These are phyloP conservation scores for Fusarium sp. DNA, from an alignment of 2,329 filamentous ascomycete species.

Conservation along the genomic window DNA sequence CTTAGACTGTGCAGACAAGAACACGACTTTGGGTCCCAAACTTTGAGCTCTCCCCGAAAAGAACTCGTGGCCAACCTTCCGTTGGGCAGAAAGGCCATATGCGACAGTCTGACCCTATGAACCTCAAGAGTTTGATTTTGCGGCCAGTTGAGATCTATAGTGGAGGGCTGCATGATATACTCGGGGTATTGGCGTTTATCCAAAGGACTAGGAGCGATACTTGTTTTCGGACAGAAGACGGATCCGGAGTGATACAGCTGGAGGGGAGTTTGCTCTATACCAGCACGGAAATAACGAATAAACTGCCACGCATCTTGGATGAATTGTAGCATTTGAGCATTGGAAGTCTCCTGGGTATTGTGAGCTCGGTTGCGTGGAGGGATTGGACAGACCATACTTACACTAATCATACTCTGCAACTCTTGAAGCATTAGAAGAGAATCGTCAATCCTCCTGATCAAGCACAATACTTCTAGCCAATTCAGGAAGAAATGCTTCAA, in stretches of 20 bases:
- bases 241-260: background rate
- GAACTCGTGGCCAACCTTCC: background rate
- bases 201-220: background rate
- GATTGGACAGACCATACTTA: accelerated
- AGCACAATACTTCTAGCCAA: background rate
- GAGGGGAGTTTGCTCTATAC: background rate
- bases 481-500: background rate
- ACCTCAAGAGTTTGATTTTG: background rate
- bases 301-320: background rate
- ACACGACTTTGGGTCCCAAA: background rate
- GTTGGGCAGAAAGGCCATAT: background rate
- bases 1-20: background rate
- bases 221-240: background rate
- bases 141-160: background rate
- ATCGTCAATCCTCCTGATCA: accelerated
- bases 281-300: background rate
- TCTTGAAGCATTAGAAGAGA: background rate
- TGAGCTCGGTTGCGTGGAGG: background rate
- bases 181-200: background rate
- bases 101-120: accelerated
- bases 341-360: background rate
- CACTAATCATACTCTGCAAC: background rate
- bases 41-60: accelerated
- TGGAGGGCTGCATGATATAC: background rate
- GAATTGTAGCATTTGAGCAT: background rate